These are phyloP conservation scores for Geranium brycei DNA, from an alignment of 345 rosid species.

Conservation along the genomic window DNA sequence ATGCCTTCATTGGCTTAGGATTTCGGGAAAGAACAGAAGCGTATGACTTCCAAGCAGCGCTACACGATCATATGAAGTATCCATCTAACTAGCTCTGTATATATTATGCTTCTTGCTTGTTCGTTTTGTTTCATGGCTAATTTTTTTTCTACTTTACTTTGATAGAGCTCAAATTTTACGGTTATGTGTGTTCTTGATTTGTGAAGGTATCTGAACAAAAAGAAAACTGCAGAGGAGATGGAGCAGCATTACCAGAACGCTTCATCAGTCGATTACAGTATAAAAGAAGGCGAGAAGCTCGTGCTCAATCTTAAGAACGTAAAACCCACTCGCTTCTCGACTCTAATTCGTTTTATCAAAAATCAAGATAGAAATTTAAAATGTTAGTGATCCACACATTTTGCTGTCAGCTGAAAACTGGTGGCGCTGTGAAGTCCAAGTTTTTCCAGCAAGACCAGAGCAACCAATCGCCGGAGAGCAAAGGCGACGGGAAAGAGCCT, in stretches of 20 bases:
- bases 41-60: conserved; percentile 94
- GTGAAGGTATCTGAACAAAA: conserved; percentile 79
- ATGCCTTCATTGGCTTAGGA: conserved; percentile 94
- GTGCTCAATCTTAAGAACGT: conserved; percentile 74
- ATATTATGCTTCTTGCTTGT: background rate
- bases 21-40: conserved; percentile 98
- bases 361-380: background rate
- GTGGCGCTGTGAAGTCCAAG: conserved; percentile 34
- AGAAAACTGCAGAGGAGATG: conserved; percentile 97
- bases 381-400: background rate
- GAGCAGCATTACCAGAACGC: conserved; percentile 81
- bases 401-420: conserved; percentile 30
- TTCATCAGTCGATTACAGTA: conserved; percentile 67
- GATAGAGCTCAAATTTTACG: background rate
- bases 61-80: conserved; percentile 97
- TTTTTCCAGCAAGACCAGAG: conserved; percentile 40
- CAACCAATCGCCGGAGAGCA: conserved; percentile 49
- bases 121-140: background rate
- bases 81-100: background rate
- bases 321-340: conserved; percentile 14
- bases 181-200: conserved; percentile 4
- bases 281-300: conserved; percentile 87
- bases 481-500: conserved; percentile 40
- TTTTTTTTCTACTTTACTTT: background rate
- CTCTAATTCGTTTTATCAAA: background rate